Conservation (phyloP, 129 eudicot genomes). For the Cynara cardunculus region DNA sequence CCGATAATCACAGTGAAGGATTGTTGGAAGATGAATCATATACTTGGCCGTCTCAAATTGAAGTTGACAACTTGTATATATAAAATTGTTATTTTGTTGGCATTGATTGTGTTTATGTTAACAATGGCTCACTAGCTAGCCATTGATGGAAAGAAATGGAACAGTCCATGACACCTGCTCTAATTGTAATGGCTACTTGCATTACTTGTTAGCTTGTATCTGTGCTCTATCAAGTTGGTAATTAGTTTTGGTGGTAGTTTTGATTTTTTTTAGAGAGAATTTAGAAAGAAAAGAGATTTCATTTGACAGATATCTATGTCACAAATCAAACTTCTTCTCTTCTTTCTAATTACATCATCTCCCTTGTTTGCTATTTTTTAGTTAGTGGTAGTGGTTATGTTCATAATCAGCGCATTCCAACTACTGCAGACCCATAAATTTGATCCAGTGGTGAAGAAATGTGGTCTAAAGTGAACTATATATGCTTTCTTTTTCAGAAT, state of each 20-base stretch:
- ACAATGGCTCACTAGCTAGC: not conserved
- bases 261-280: no score
- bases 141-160: no score
- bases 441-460: not conserved
- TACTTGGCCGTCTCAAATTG: slow-evolving; percentile 22
- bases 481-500: not conserved
- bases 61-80: not conserved
- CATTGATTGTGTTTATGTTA: not conserved
- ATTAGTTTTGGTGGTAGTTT: no score
- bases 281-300: no score
- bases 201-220: no score
- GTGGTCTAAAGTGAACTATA: not conserved
- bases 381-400: not conserved
- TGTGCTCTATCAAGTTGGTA: no score
- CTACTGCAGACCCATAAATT: not conserved
- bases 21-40: slow-evolving; percentile 31
- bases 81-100: no score
- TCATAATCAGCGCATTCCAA: not conserved
- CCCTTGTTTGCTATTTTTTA: not conserved
- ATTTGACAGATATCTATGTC: no score
- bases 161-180: no score
- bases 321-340: no score
- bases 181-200: no score
- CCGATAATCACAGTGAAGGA: slow-evolving; percentile 12
- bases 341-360: no score